Conservation (phyloP, 768 basidiomycete genomes). For the Xerocomus brunneocitrinus region DNA sequence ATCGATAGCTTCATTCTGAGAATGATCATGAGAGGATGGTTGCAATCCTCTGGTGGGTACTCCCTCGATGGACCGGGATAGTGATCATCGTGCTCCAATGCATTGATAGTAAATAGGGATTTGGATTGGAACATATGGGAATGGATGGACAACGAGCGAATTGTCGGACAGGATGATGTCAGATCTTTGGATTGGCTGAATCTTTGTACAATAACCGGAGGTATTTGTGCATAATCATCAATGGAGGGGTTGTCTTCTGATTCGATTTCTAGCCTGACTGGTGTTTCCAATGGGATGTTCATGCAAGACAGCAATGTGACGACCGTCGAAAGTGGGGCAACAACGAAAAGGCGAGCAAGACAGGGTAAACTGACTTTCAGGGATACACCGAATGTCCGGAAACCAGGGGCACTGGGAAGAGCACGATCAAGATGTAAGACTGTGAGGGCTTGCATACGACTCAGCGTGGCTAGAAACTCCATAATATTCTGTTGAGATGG, state of each 20-base stretch:
- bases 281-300: not conserved
- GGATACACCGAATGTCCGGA: no score
- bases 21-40: no score
- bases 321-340: slow-evolving; percentile 6
- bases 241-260: no score
- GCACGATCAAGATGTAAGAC: slow-evolving; percentile 30
- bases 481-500: no score
- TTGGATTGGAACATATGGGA: not conserved
- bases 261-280: no score
- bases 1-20: no score
- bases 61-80: no score
- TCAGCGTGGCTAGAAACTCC: slow-evolving; percentile 30
- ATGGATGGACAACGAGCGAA: not conserved
- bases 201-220: not conserved
- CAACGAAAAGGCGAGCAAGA: not conserved
- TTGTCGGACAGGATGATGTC: not conserved
- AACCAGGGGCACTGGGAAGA: slow-evolving; percentile 12
- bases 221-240: not conserved
- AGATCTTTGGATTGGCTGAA: not conserved
- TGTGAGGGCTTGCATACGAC: slow-evolving; percentile 32
- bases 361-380: not conserved
- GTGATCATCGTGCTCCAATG: not conserved
- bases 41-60: no score
- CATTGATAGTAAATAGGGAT: not conserved
- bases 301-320: slow-evolving; percentile 3